These are phyloP conservation scores for Nannochloris sp. DNA, from an alignment of 139 green algal genomes.

Conservation along the genomic window DNA sequence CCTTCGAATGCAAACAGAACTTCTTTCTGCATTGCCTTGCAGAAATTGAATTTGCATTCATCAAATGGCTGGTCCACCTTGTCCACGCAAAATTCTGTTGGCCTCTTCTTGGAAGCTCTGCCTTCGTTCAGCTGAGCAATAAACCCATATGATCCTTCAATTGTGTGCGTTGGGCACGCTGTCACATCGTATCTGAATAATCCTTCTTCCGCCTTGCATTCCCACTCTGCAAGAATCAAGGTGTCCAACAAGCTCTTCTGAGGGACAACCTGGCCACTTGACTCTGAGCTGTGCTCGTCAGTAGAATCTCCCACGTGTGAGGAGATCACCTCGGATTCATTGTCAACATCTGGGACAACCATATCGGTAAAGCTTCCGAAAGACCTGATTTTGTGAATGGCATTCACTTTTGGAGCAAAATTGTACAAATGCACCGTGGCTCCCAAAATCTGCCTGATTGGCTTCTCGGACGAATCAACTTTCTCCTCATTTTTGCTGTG, in stretches of 20 bases:
- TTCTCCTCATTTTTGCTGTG: background rate
- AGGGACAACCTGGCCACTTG: constrained; percentile 5
- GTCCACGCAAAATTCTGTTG: constrained; percentile 94
- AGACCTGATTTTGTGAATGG: constrained; percentile 34
- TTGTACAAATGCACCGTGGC: constrained; percentile 24
- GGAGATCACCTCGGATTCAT: background rate
- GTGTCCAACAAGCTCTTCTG: constrained; percentile 49
- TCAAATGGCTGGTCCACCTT: constrained; percentile 84
- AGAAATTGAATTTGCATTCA: constrained; percentile 96
- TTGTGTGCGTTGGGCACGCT: constrained; percentile 70
- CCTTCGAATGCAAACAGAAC: constrained; percentile 84
- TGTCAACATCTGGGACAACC: constrained; percentile 30
- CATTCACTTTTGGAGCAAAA: constrained; percentile 17
- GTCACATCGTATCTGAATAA: constrained; percentile 94
- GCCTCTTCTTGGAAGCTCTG: constrained; percentile 86
- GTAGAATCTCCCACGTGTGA: background rate
- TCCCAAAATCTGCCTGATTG: constrained; percentile 23
- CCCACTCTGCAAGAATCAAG: constrained; percentile 63
- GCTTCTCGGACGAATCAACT: constrained; percentile 7
- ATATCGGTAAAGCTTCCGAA: constrained; percentile 39
- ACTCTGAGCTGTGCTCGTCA: background rate
- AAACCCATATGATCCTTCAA: constrained; percentile 75
- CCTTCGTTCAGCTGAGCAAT: constrained; percentile 95
- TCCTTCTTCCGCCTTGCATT: constrained; percentile 49
- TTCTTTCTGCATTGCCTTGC: constrained; percentile 83